These are phyloP conservation scores for Aspergillus chevalieri DNA, from an alignment of 2,329 filamentous ascomycete species.

Conservation along the genomic window DNA sequence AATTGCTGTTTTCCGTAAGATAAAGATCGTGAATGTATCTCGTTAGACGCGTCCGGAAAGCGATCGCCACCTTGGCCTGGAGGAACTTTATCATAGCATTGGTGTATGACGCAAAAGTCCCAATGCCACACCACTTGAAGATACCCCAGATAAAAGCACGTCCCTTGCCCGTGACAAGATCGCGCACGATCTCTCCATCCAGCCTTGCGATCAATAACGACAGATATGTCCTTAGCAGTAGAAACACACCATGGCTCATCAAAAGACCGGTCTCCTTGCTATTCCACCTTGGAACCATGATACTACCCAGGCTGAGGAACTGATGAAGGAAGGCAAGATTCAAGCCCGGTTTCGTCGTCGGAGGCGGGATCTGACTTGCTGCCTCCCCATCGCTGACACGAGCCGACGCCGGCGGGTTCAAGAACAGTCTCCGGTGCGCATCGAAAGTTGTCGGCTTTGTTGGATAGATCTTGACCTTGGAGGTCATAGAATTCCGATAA, in stretches of 20 bases:
- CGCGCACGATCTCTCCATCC: slow-evolving; percentile 92
- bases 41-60: slow-evolving; percentile 89
- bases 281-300: slow-evolving; percentile 92
- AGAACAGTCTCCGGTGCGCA: slow-evolving; percentile 85
- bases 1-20: slow-evolving; percentile 88
- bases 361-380: slow-evolving; percentile 64
- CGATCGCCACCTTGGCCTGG: slow-evolving; percentile 95
- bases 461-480: slow-evolving; percentile 83
- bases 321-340: slow-evolving; percentile 96
- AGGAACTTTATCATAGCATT: slow-evolving; percentile 99
- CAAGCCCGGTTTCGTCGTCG: slow-evolving; percentile 85
- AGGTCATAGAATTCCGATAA: slow-evolving; percentile 67
- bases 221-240: slow-evolving; percentile 88
- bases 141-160: slow-evolving; percentile 83
- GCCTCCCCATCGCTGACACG: slow-evolving; percentile 63
- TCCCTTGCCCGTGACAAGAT: slow-evolving; percentile 91
- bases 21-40: slow-evolving; percentile 97
- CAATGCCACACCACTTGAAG: slow-evolving; percentile 89
- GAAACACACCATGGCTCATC: slow-evolving; percentile 79
- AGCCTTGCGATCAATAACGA: slow-evolving; percentile 87
- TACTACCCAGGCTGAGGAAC: slow-evolving; percentile 90
- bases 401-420: slow-evolving; percentile 81
- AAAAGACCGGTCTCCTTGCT: slow-evolving; percentile 93
- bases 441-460: slow-evolving; percentile 94
- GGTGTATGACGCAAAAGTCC: slow-evolving; percentile 89